Evolutionary conservation across 108 stramenopile species (phyloP), one percentile per base, ranked within the genome.

Genomic region (Cylindrotheca fusiformis): DNA sequence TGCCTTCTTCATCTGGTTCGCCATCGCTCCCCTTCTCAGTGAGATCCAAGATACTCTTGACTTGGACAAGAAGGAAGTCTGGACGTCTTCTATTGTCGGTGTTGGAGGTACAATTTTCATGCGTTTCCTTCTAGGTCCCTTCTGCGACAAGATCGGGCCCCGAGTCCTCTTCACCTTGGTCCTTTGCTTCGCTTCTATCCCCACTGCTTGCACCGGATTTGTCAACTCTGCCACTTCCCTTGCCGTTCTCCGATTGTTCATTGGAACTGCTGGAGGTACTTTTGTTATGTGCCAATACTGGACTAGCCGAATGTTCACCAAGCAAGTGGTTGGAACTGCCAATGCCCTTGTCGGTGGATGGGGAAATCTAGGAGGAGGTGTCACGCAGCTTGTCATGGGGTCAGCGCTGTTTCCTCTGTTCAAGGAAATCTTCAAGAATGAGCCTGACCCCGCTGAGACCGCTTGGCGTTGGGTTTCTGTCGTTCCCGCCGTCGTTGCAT

Each of bases 1-100:
- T 23, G 93, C 93, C 26, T 96, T 96, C 76, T 82, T 91, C 72
- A 79, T 84, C 56, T 96, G 95, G 95, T 96, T 96, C 62, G 76
- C 91, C 57, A 79, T 91, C 59, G 89, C 95, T 18, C 95, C 92
- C 19, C 84, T 96, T 25, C 60, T 96, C 19, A 58, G 74, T 3
- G 90, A 92, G 60, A 82, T 96, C 32, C 54, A 60, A 45, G 68
- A 64, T 5, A 65, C 65, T 32, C 82, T 96, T 0, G 78, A 55
- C 12, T 63, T 96, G 32, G 67, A 62, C 75, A 81, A 80, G 57
- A 52, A 94, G 71, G 68, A 94, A 29, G 63, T 95, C 31, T 92
- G 87, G 86, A 91, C 86, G 5, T 90, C 91, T 58, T 82, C 79
- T 61, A 88, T 96, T 53, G 46, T 68, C 25, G 74, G 84, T 64